Conservation (phyloP, 2,329 filamentous ascomycete species). For the Chaetomiaceae sp. region DNA sequence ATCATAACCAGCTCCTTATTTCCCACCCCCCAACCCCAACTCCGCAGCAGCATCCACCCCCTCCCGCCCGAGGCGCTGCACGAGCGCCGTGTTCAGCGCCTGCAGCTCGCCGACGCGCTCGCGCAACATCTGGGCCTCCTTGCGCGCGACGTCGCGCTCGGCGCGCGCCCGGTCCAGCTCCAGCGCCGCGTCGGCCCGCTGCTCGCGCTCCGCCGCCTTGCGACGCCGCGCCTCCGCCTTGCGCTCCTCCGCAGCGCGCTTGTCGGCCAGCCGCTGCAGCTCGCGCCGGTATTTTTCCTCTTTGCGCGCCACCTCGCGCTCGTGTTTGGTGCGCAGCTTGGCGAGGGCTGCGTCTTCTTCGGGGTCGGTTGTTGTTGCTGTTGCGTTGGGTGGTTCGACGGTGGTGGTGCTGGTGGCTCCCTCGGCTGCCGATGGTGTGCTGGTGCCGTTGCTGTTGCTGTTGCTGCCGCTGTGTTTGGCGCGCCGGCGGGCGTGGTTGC, state of each 20-base stretch:
- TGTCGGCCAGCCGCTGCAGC: slow-evolving; percentile 57
- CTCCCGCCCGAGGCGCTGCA: slow-evolving; percentile 44
- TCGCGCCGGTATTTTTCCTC: slow-evolving; percentile 61
- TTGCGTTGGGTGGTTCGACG: neutral
- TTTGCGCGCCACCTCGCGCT: slow-evolving; percentile 57
- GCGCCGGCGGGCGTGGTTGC: too few relatives aligned
- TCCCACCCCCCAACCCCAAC: neutral
- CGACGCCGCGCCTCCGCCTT: slow-evolving; percentile 48
- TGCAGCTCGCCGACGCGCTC: slow-evolving; percentile 52
- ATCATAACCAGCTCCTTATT: neutral
- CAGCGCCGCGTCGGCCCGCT: slow-evolving; percentile 41
- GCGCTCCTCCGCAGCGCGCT: slow-evolving; percentile 54
- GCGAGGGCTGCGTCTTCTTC: slow-evolving; percentile 45
- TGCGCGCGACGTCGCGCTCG: slow-evolving; percentile 47
- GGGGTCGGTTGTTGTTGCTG: slow-evolving; percentile 20
- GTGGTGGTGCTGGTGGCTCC: neutral
- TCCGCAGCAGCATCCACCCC: neutral
- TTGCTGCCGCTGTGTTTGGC: slow-evolving; percentile 34
- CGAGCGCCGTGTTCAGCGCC: slow-evolving; percentile 53
- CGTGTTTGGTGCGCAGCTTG: slow-evolving; percentile 58
- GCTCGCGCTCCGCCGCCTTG: slow-evolving; percentile 50
- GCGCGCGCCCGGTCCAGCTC: slow-evolving; percentile 48
- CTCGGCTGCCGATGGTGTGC: too few relatives aligned
- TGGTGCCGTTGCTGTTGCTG: slow-evolving; percentile 23
- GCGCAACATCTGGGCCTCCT: slow-evolving; percentile 50